These are phyloP conservation scores for Penicillium soppii DNA, from an alignment of 495 filamentous ascomycete species.

Conservation along the genomic window DNA sequence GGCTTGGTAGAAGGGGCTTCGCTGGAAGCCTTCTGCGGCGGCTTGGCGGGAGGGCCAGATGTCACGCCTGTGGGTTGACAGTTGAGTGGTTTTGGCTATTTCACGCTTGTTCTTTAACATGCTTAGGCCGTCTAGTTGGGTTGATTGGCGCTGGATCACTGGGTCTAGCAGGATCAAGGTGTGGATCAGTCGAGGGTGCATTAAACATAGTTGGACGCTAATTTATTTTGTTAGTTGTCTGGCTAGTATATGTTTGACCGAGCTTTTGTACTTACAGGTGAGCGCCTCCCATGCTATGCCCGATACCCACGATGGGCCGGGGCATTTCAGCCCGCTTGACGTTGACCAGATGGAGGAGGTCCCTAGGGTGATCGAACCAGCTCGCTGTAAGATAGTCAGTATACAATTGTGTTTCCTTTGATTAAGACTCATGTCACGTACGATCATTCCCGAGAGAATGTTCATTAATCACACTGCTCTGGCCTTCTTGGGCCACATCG, in stretches of 20 bases:
- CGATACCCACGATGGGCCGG: conserved; percentile 83
- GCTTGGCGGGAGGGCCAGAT: conserved; percentile 64
- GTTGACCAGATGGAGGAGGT: conserved; percentile 87
- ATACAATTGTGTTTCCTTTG: not conserved
- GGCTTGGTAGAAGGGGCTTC: conserved; percentile 64
- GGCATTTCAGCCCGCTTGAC: conserved; percentile 79
- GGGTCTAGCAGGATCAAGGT: conserved; percentile 80
- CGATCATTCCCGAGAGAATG: conserved; percentile 73
- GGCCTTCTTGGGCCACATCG: conserved; percentile 76
- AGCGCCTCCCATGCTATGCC: conserved; percentile 85
- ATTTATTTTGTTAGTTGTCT: conserved; percentile 5
- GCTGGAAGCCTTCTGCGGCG: conserved; percentile 58
- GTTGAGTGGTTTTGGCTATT: conserved; percentile 45
- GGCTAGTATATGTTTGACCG: not conserved
- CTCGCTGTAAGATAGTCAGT: conserved; percentile 48
- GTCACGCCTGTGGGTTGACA: conserved; percentile 65
- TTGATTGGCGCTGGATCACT: conserved; percentile 59
- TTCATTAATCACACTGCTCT: conserved; percentile 75
- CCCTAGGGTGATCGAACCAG: conserved; percentile 86
- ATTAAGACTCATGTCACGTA: conserved; percentile 30
- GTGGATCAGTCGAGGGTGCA: conserved; percentile 81
- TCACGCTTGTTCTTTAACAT: conserved; percentile 20
- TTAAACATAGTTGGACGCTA: conserved; percentile 58
- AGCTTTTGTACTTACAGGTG: conserved; percentile 47
- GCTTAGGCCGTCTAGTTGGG: conserved; percentile 33